Conservation (phyloP, 2,329 filamentous ascomycete species). For the Hymenoscyphus fraxineus region DNA sequence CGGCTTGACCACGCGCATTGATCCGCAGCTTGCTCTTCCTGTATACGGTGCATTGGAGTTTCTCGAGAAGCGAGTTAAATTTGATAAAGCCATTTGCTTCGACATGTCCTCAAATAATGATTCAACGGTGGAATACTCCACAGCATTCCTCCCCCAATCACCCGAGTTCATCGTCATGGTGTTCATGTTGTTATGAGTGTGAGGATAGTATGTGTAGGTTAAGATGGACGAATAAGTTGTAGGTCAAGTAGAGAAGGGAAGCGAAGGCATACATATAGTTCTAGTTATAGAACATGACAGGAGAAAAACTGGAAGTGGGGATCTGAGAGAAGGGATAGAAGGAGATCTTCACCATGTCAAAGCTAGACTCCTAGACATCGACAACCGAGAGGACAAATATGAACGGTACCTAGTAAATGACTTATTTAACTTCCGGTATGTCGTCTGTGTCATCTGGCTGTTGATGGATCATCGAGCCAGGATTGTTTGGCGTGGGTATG, state of each 20-base stretch:
- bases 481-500: slow-evolving; percentile 12
- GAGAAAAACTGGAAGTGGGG: slow-evolving; percentile 12
- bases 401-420: slow-evolving; percentile 32
- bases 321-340: slow-evolving; percentile 21
- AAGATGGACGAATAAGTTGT: slow-evolving; percentile 9
- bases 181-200: slow-evolving; percentile 5
- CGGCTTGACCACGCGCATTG: slow-evolving; percentile 62
- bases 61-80: slow-evolving; percentile 46
- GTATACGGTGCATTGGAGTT: slow-evolving; percentile 47
- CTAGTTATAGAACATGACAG: background rate
- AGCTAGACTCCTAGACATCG: slow-evolving; percentile 28
- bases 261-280: slow-evolving; percentile 12
- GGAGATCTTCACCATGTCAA: slow-evolving; percentile 29
- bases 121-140: slow-evolving; percentile 40
- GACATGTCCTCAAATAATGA: slow-evolving; percentile 49
- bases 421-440: slow-evolving; percentile 33
- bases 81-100: slow-evolving; percentile 48
- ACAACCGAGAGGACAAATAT: slow-evolving; percentile 33
- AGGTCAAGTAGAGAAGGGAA: slow-evolving; percentile 13
- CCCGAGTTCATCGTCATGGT: slow-evolving; percentile 29
- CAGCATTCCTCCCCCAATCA: slow-evolving; percentile 21
- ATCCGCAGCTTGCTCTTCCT: slow-evolving; percentile 36
- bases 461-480: slow-evolving; percentile 28
- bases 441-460: slow-evolving; percentile 36
- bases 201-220: slow-evolving; percentile 9